These are phyloP conservation scores for Mortierella sp. DNA, from an alignment of 371 early-diverging fungal species.

Conservation along the genomic window DNA sequence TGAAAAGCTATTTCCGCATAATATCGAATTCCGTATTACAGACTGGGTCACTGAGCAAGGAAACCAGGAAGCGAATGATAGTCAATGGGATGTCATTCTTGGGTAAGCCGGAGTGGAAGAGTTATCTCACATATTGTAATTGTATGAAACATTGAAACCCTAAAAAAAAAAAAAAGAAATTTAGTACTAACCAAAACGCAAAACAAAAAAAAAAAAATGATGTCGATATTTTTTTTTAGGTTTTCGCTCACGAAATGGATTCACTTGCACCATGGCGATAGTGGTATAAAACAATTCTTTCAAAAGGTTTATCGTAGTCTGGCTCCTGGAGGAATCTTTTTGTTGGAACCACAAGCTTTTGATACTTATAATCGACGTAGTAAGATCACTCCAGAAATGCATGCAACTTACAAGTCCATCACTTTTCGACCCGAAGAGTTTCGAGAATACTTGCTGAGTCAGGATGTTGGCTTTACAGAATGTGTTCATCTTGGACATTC, in stretches of 20 bases:
- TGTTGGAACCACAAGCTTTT: constrained; percentile 82
- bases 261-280: constrained; percentile 83
- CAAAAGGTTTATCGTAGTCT: constrained; percentile 69
- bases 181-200: neutral
- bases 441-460: constrained; percentile 44
- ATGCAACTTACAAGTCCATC: constrained; percentile 45
- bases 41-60: constrained; percentile 61
- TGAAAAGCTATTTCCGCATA: constrained; percentile 68
- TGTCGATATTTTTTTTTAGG: too few relatives aligned
- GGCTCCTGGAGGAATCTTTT: constrained; percentile 70
- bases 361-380: constrained; percentile 66
- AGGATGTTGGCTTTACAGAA: constrained; percentile 56
- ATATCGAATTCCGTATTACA: constrained; percentile 67
- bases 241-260: constrained; percentile 84
- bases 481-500: constrained; percentile 38
- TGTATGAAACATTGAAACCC: neutral
- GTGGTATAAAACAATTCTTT: constrained; percentile 80
- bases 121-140: too few relatives aligned
- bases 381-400: constrained; percentile 58
- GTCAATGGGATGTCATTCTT: constrained; percentile 64
- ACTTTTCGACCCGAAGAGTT: constrained; percentile 60
- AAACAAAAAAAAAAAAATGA: too few relatives aligned
- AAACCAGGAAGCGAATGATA: constrained; percentile 27
- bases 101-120: constrained; percentile 29
- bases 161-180: neutral